Percentiles rank a stretch among this genome's conserved stretches.
These are phyloP conservation scores for Hypoxylon fragiforme DNA, from an alignment of 495 filamentous ascomycete genomes.

Conservation along the genomic window DNA sequence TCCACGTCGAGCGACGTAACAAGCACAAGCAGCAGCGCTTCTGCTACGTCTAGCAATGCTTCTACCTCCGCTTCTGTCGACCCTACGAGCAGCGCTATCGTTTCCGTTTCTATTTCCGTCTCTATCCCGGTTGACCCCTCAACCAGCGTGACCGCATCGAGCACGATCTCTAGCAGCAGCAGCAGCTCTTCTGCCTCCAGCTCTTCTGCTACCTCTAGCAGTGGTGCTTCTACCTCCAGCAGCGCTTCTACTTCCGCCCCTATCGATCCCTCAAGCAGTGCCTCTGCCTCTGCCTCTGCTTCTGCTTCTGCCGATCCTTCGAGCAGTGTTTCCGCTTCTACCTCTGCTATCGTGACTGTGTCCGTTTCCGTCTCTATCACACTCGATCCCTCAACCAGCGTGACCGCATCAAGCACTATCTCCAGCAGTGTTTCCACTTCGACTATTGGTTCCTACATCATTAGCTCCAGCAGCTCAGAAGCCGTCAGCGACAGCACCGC, in stretches of 20 bases:
- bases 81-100: not conserved
- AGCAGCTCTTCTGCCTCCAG: too few relatives aligned
- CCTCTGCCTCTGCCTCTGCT: not conserved
- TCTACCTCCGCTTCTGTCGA: not conserved
- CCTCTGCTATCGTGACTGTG: not conserved
- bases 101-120: not conserved
- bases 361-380: conserved; percentile 1
- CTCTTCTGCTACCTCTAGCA: conserved; percentile 6
- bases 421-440: conserved; percentile 2
- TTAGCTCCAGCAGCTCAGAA: conserved; percentile 6
- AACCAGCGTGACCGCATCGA: conserved; percentile 5
- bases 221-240: conserved; percentile 6
- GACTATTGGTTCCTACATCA: conserved; percentile 8
- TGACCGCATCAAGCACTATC: conserved; percentile 1
- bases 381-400: conserved; percentile 4
- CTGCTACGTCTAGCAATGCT: conserved; percentile 8
- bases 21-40: not conserved
- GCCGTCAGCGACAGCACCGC: conserved; percentile 10
- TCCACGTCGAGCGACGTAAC: too few relatives aligned
- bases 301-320: not conserved
- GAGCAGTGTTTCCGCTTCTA: not conserved
- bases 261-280: conserved; percentile 3
- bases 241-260: conserved; percentile 5
- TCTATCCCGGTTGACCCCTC: conserved; percentile 3
- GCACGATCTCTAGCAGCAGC: conserved; percentile 3